Evolutionary conservation across 495 filamentous ascomycete species (phyloP).

Genomic region (Cryomyces minteri): DNA sequence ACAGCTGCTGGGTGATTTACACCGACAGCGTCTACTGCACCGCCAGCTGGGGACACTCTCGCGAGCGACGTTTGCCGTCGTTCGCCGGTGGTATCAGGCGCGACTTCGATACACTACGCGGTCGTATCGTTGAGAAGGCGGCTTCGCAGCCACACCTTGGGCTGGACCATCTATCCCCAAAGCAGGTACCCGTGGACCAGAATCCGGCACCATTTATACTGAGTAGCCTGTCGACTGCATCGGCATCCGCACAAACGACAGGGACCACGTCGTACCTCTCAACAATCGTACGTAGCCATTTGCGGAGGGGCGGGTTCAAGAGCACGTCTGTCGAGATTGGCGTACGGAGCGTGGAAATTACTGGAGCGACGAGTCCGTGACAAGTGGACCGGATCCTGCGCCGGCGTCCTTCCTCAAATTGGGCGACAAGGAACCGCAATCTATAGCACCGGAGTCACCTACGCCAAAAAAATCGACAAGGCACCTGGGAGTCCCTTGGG

Average conservation of each 20-base stretch:
- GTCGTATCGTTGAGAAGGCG: constrained; percentile 18
- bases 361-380: constrained; percentile 14
- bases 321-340: constrained; percentile 8
- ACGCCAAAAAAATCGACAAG: too few relatives aligned
- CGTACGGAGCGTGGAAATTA: constrained; percentile 8
- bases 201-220: not conserved
- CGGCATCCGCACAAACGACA: constrained; percentile 2
- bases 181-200: constrained; percentile 10
- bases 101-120: constrained; percentile 4
- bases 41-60: constrained; percentile 23
- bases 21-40: constrained; percentile 19
- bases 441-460: too few relatives aligned
- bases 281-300: not conserved
- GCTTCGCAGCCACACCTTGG: constrained; percentile 18
- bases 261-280: not conserved
- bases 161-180: constrained; percentile 10
- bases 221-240: not conserved
- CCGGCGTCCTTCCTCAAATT: not conserved
- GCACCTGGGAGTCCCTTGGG: too few relatives aligned
- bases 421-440: not conserved
- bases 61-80: constrained; percentile 12
- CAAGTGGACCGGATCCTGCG: constrained; percentile 5
- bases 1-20: not conserved
- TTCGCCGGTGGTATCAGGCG: constrained; percentile 9
- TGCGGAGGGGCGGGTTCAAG: not conserved